Evolutionary conservation across 345 rosid species (phyloP).

Genomic region (Citrus sp.): DNA sequence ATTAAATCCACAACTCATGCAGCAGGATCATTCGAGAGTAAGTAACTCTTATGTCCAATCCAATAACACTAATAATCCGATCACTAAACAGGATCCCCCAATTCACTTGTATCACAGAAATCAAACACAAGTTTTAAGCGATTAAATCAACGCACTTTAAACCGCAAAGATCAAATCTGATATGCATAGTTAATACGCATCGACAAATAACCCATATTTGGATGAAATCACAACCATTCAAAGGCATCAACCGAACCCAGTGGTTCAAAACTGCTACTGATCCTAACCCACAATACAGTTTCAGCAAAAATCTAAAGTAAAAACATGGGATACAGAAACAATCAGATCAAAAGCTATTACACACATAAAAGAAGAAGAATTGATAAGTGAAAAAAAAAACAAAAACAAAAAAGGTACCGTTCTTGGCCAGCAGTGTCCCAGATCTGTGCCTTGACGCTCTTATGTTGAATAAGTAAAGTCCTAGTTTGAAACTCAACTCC

Average conservation of each 20-base stretch:
- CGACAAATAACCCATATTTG: neutral
- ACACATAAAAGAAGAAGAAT: neutral
- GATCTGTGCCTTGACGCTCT: constrained; percentile 96
- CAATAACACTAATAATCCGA: neutral
- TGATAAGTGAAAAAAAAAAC: neutral
- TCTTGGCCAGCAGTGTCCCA: constrained; percentile 99
- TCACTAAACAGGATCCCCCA: neutral
- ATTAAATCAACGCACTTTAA: neutral
- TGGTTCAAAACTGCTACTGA: neutral
- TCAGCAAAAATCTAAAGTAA: no score
- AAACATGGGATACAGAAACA: neutral
- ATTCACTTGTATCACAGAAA: neutral
- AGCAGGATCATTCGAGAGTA: neutral
- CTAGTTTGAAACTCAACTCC: constrained; percentile 96
- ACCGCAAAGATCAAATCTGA: neutral
- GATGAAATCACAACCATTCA: neutral
- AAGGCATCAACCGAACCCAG: neutral
- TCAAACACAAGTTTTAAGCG: neutral
- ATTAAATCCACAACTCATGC: no score
- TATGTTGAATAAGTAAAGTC: constrained; percentile 61
- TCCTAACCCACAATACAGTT: neutral
- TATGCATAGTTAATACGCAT: neutral
- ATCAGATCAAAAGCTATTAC: neutral
- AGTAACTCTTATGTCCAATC: neutral
- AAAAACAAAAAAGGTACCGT: constrained; percentile 30